Percentiles rank a stretch among this genome's conserved stretches.
Conservation (phyloP, 306 rosid species). For the Quercus rubra region DNA sequence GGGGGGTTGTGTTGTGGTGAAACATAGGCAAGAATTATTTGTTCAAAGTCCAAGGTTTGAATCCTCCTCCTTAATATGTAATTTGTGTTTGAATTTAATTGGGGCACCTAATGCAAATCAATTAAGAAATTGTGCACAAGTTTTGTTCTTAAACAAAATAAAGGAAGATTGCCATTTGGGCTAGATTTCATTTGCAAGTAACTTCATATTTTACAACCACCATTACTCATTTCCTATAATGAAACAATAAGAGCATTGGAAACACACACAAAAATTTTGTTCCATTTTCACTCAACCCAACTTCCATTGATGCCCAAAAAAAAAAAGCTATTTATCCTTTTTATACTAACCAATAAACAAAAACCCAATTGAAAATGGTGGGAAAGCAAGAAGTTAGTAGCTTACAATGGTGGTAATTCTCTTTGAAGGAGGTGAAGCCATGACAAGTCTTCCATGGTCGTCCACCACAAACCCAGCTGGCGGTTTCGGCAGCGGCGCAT, state of each 20-base stretch:
- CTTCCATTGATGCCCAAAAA: not conserved
- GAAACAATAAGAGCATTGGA: not conserved
- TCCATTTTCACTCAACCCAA: not conserved
- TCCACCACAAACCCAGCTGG: conserved; percentile 81
- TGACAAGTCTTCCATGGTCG: conserved; percentile 54
- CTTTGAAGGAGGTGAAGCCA: conserved; percentile 58
- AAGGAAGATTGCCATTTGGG: too few species aligned
- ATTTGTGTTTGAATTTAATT: too few species aligned
- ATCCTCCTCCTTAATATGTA: too few species aligned
- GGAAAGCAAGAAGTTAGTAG: conserved; percentile 6
- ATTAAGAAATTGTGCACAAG: too few species aligned
- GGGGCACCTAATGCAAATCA: too few species aligned
- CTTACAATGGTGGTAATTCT: conserved; percentile 66
- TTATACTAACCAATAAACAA: not conserved
- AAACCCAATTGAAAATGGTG: not conserved
- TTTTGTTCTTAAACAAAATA: too few species aligned
- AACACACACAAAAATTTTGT: not conserved
- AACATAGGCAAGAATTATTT: too few species aligned
- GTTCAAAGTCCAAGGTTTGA: too few species aligned
- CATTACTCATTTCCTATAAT: not conserved
- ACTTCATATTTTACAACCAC: not conserved
- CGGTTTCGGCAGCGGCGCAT: conserved; percentile 61
- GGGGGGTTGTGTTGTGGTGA: accelerated
- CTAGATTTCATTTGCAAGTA: not conserved
- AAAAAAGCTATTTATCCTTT: not conserved